A percentile compares a stretch with the other conserved stretches of the same genome.
phyloP scores from a whole-genome alignment of 495 filamentous ascomycete species.

The Physcia stellaris region DNA sequence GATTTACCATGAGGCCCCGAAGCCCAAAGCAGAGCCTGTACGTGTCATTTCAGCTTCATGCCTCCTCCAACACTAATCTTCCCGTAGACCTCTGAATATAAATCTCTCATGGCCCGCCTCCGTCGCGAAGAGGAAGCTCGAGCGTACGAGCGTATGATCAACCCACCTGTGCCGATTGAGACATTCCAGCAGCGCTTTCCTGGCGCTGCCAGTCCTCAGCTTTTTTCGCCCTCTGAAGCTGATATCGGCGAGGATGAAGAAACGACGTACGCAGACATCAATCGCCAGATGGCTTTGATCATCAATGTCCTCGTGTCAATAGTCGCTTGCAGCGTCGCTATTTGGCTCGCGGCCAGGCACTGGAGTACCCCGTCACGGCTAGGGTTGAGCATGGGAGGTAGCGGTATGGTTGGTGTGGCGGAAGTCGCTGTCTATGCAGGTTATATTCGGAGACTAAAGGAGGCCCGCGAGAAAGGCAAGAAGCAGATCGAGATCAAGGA shows the following conservation, averaged over 20 bases:
- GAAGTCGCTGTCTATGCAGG: conserved; percentile 81
- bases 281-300: conserved; percentile 60
- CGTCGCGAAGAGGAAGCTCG: conserved; percentile 66
- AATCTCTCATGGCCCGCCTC: conserved; percentile 74
- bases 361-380: conserved; percentile 59
- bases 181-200: conserved; percentile 47
- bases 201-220: conserved; percentile 23
- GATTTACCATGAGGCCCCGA: conserved; percentile 64
- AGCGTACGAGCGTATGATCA: conserved; percentile 63
- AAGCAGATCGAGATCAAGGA: conserved; percentile 56
- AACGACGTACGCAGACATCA: conserved; percentile 53
- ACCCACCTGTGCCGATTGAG: conserved; percentile 39
- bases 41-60: conserved; percentile 11
- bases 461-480: conserved; percentile 54
- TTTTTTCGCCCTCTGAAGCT: conserved; percentile 29
- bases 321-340: conserved; percentile 50
- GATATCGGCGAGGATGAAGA: conserved; percentile 37
- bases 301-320: conserved; percentile 63
- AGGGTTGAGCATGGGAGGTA: conserved; percentile 55
- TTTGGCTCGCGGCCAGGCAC: conserved; percentile 58
- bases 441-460: conserved; percentile 64
- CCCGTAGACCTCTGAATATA: conserved; percentile 67
- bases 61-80: neutral
- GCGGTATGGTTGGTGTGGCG: conserved; percentile 61
- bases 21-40: conserved; percentile 68